Conservation (phyloP, 129 eudicot species). For the Tanacetum coccineum region DNA sequence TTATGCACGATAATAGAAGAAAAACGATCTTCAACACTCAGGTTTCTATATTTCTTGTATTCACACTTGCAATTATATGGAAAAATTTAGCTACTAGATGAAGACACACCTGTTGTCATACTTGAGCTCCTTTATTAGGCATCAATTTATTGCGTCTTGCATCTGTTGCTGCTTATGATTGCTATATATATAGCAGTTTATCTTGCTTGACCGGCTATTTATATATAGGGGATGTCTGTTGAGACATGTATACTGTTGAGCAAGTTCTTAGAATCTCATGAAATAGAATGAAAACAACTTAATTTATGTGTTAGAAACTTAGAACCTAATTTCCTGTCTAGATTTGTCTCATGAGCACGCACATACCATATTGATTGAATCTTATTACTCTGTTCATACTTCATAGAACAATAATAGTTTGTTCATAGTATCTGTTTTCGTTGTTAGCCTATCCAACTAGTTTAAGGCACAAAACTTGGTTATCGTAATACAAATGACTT, state of each 20-base stretch:
- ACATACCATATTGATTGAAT: not conserved
- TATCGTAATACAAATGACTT: not conserved
- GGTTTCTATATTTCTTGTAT: conserved; percentile 35
- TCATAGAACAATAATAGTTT: not conserved
- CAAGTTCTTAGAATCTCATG: too few species aligned
- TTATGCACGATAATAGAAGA: conserved; percentile 81
- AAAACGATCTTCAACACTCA: conserved; percentile 70
- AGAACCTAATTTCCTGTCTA: not conserved
- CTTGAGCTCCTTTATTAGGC: too few species aligned
- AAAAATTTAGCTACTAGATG: too few species aligned
- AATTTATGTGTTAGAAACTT: too few species aligned
- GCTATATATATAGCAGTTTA: too few species aligned
- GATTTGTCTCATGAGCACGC: not conserved
- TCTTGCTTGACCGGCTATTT: too few species aligned
- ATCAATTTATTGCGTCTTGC: too few species aligned
- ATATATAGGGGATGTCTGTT: too few species aligned
- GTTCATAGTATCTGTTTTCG: not conserved
- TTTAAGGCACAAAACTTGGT: not conserved
- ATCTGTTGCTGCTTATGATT: too few species aligned
- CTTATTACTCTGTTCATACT: not conserved
- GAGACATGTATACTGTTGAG: too few species aligned
- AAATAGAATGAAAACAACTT: too few species aligned
- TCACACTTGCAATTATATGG: not conserved
- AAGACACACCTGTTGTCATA: too few species aligned
- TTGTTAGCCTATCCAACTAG: not conserved